phyloP scores from a whole-genome alignment of 2,329 filamentous ascomycete genomes.

The Periconia macrospinosa region DNA sequence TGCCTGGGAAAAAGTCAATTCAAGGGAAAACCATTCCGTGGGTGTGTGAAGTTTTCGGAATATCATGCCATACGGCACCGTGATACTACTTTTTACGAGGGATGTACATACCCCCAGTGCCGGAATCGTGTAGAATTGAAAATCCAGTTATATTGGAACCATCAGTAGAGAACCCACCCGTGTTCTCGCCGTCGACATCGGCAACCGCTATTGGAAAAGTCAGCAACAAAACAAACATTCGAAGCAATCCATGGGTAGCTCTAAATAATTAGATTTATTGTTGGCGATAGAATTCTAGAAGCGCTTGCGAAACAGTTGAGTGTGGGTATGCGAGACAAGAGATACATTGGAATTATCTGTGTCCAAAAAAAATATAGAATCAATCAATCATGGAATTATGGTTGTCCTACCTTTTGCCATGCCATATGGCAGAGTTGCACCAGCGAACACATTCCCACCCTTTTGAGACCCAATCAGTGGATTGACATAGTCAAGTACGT shows the following conservation, averaged over 20 bases:
- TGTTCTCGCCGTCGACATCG: slow-evolving; percentile 54
- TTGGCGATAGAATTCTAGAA: background rate
- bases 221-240: slow-evolving; percentile 36
- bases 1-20: slow-evolving; percentile 14
- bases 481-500: slow-evolving; percentile 44
- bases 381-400: background rate
- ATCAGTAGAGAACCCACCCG: slow-evolving; percentile 59
- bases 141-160: slow-evolving; percentile 48
- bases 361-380: too few relatives aligned
- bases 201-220: slow-evolving; percentile 49
- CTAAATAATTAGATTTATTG: too few relatives aligned
- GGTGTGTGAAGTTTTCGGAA: too few relatives aligned
- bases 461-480: slow-evolving; percentile 49
- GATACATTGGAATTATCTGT: too few relatives aligned
- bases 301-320: background rate
- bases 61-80: too few relatives aligned
- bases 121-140: slow-evolving; percentile 39
- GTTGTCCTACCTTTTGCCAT: slow-evolving; percentile 45
- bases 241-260: background rate
- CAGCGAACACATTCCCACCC: slow-evolving; percentile 52
- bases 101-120: slow-evolving; percentile 25
- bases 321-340: background rate
- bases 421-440: slow-evolving; percentile 50
- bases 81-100: too few relatives aligned
- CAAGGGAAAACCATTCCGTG: too few relatives aligned